Percentiles rank a stretch among this genome's conserved stretches.
phyloP scores from a whole-genome alignment of 352 stramenopile species.

The Phytophthora pinifolia region DNA sequence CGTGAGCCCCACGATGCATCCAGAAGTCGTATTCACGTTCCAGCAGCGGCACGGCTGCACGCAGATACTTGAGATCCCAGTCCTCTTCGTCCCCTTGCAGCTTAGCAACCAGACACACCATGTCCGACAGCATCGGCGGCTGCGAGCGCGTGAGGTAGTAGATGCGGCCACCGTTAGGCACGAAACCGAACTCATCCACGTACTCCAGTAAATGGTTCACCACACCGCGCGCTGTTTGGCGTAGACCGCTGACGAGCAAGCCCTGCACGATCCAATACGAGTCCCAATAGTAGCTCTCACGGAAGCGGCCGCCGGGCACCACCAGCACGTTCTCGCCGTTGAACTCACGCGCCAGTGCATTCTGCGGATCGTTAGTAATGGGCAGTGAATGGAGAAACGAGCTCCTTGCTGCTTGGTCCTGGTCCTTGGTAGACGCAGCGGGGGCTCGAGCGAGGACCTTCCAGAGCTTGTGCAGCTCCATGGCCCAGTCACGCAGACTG shows the following conservation, averaged over 20 bases:
- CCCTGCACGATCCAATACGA: slow-evolving; percentile 92
- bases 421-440: slow-evolving; percentile 2
- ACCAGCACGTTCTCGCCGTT: slow-evolving; percentile 62
- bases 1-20: slow-evolving; percentile 62
- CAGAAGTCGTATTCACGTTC: slow-evolving; percentile 83
- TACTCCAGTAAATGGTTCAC: slow-evolving; percentile 89
- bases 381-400: slow-evolving; percentile 42
- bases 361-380: slow-evolving; percentile 10
- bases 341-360: slow-evolving; percentile 16
- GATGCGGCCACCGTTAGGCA: slow-evolving; percentile 88
- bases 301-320: slow-evolving; percentile 88
- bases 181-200: slow-evolving; percentile 82
- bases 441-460: slow-evolving; percentile 51
- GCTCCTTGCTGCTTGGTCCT: slow-evolving; percentile 16
- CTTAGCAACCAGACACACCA: slow-evolving; percentile 62
- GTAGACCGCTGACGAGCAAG: slow-evolving; percentile 78
- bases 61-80: slow-evolving; percentile 53
- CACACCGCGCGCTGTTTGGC: slow-evolving; percentile 67
- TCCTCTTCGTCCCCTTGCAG: slow-evolving; percentile 28
- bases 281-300: slow-evolving; percentile 94
- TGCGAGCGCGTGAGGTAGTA: slow-evolving; percentile 92
- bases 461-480: slow-evolving; percentile 78
- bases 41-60: slow-evolving; percentile 49
- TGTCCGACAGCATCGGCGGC: slow-evolving; percentile 90
- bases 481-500: slow-evolving; percentile 57